Evolutionary conservation across 306 rosid genomes (phyloP).

Genomic region (Prunus padus): DNA sequence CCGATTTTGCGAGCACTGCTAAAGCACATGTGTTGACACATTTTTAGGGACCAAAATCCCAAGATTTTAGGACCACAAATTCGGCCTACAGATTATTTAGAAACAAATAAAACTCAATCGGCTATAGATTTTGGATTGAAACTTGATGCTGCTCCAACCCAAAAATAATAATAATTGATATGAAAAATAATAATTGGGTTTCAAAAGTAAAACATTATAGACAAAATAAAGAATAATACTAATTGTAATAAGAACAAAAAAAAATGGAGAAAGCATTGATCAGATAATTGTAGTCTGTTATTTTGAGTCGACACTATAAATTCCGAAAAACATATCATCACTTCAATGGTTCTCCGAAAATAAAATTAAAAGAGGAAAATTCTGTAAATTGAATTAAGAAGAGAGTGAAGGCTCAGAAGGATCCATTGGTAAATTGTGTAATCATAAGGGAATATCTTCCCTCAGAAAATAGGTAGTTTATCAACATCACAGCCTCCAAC

Average conservation of each 20-base stretch:
- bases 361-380: background rate
- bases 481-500: conserved; percentile 56
- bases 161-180: too few relatives aligned
- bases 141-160: too few relatives aligned
- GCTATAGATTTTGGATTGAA: too few relatives aligned
- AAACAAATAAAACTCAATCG: too few relatives aligned
- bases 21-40: too few relatives aligned
- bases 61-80: too few relatives aligned
- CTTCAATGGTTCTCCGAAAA: conserved; percentile 28
- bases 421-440: conserved; percentile 82
- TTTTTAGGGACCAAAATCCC: too few relatives aligned
- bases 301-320: conserved; percentile 46
- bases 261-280: conserved; percentile 40
- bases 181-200: background rate
- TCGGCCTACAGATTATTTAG: too few relatives aligned
- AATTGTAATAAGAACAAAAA: too few relatives aligned
- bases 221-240: too few relatives aligned
- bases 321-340: conserved; percentile 65
- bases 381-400: too few relatives aligned
- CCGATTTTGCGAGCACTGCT: too few relatives aligned
- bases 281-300: conserved; percentile 98
- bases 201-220: background rate
- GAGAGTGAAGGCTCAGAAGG: conserved; percentile 83
- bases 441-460: conserved; percentile 50
- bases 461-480: conserved; percentile 85